These are phyloP conservation scores for Verticillium zaregamsianum DNA, from an alignment of 2,329 filamentous ascomycete genomes.

Conservation along the genomic window DNA sequence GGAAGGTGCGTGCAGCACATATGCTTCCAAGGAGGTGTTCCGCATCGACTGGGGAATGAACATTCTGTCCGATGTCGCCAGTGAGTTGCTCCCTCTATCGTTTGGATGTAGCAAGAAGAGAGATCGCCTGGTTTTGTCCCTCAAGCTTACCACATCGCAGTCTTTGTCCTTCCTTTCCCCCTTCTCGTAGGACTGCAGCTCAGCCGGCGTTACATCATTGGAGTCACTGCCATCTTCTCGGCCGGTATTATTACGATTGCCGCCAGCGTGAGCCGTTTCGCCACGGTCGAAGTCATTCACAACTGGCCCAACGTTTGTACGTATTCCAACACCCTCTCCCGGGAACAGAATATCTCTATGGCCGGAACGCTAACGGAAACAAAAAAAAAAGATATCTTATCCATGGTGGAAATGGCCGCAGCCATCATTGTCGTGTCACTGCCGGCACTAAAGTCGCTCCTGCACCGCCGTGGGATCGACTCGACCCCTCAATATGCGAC, in stretches of 20 bases:
- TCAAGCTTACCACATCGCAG: slow-evolving; percentile 3
- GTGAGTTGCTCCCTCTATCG: slow-evolving; percentile 4
- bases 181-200: slow-evolving; percentile 14
- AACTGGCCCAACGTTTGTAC: slow-evolving; percentile 17
- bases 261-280: slow-evolving; percentile 17
- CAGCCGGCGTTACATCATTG: slow-evolving; percentile 16
- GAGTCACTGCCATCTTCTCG: slow-evolving; percentile 13
- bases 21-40: slow-evolving; percentile 19
- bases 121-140: neutral
- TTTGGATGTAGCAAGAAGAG: too few relatives aligned
- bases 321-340: neutral
- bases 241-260: slow-evolving; percentile 16
- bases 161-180: slow-evolving; percentile 16
- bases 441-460: slow-evolving; percentile 15
- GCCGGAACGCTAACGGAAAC: neutral
- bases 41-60: slow-evolving; percentile 25
- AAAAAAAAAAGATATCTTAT: slow-evolving; percentile 11
- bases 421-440: slow-evolving; percentile 17
- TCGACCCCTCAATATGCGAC: slow-evolving; percentile 5
- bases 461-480: slow-evolving; percentile 10
- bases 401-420: slow-evolving; percentile 15
- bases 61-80: slow-evolving; percentile 17
- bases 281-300: slow-evolving; percentile 13
- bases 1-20: slow-evolving; percentile 16
- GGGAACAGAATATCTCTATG: too few relatives aligned